phyloP scores from a whole-genome alignment of 768 basidiomycete genomes.

The Podaxis mareebaensis region DNA sequence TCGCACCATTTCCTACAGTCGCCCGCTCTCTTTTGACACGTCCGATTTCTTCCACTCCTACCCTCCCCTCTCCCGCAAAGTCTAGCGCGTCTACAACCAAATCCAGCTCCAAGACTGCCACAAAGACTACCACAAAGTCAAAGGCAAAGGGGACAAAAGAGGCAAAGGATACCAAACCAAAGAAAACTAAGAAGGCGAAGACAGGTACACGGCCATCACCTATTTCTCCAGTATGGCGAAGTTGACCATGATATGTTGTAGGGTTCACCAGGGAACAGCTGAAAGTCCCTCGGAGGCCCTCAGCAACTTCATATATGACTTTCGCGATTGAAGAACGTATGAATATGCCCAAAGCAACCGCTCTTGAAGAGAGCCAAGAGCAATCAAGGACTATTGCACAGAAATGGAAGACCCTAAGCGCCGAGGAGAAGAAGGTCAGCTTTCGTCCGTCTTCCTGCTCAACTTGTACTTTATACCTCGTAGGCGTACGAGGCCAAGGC shows the following conservation, averaged over 20 bases:
- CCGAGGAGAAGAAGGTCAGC: conserved; percentile 13
- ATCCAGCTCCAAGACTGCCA: background rate
- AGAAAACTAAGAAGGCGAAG: background rate
- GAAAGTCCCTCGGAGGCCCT: background rate
- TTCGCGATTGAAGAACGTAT: background rate
- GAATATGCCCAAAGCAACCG: background rate
- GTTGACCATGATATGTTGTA: background rate
- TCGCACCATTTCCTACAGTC: background rate
- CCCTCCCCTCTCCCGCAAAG: background rate
- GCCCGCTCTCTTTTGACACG: conserved; percentile 8
- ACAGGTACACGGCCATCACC: background rate
- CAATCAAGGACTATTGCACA: background rate
- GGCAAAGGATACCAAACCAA: background rate
- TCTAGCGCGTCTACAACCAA: background rate
- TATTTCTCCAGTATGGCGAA: background rate
- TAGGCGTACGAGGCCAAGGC: conserved; percentile 9
- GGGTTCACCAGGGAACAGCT: background rate
- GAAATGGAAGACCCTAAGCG: conserved; percentile 6
- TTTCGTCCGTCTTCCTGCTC: too few relatives aligned
- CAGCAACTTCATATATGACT: background rate
- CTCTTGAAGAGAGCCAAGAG: background rate
- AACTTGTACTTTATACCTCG: background rate
- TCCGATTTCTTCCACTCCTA: conserved; percentile 1
- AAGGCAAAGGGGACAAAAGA: background rate
- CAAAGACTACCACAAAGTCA: background rate